Base-by-base conservation (phyloP, 768 basidiomycete genomes). In the Termitomyces sp. region DNA sequence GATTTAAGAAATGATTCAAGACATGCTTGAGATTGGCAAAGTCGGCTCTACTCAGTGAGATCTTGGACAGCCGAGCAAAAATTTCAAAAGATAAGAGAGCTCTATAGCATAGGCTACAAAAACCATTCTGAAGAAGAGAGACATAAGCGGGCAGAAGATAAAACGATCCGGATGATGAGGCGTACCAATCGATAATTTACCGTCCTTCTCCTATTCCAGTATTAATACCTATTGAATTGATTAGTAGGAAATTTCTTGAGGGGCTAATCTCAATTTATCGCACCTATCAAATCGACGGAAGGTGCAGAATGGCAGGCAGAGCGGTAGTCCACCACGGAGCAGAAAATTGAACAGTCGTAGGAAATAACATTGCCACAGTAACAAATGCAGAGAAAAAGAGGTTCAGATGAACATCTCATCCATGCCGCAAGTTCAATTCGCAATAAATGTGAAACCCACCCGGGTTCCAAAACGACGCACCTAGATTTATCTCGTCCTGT, bases 371-470 rank as follows among this genome's bases (percentile, higher is more conserved):
- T 48, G 22, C 24, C 44, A 11, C 20, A 33, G 40, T 20, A 24
- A 18, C 36, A 45, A 52, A n/a, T 4, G 14, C 8, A 20, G 36
- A 40, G 16, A 28, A 46, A 32, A 26, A n/a, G 35, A 52, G 14
- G n/a, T 24, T 52, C 26, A 40, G 16, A 49, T 50, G 32, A 33
- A 49, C 47, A 43, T 22, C 24, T 30, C 8, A 13, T 49, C 32
- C 28, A n/a, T 33, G 5, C 14, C 20, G n/a, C 28, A 20, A 32
- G 40, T 13, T 40, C 18, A 28, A 40, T 30, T 45, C 22, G 36
- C 51, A 45, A 28, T 10, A 26, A 35, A 58, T 35, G 36, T 58
- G 41, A 47, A 58, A 57, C 56, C 48, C 40, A 57, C 32, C 36
- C 32, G 18, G 24, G n/a, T 26, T 26, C 32, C 40, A 41, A 32